Conservation (phyloP, 2,329 filamentous ascomycete genomes). For the Myriosclerotinia duriaeana region DNA sequence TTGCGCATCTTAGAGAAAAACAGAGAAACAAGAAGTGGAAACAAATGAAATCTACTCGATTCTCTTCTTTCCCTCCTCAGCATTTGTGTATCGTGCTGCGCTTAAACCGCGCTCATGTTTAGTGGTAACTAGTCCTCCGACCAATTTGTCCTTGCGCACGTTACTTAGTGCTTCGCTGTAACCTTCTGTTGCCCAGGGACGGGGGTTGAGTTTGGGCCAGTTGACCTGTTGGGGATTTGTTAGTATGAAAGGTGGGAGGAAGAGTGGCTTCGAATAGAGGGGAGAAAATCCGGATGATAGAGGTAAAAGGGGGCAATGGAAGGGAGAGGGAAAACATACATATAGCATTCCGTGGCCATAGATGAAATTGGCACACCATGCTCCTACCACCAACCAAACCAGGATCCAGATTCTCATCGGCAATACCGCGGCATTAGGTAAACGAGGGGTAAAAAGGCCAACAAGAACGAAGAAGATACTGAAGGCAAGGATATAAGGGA, state of each 20-base stretch:
- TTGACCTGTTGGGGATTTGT: conserved; percentile 65
- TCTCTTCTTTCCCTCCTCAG: conserved; percentile 98
- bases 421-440: conserved; percentile 73
- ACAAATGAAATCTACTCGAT: conserved; percentile 58
- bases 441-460: conserved; percentile 67
- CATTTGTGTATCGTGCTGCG: conserved; percentile 75
- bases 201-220: conserved; percentile 94
- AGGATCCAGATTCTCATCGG: conserved; percentile 80
- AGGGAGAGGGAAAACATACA: conserved; percentile 57
- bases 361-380: conserved; percentile 76
- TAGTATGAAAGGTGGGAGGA: background rate
- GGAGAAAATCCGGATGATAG: background rate
- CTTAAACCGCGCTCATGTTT: conserved; percentile 81
- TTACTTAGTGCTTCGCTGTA: conserved; percentile 83
- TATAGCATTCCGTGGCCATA: conserved; percentile 86
- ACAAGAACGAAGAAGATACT: conserved; percentile 81
- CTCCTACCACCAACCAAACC: conserved; percentile 70
- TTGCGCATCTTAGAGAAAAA: conserved; percentile 10
- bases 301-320: too few relatives aligned
- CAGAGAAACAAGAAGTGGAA: background rate
- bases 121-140: conserved; percentile 68
- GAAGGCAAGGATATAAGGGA: conserved; percentile 78
- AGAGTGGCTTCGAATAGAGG: background rate
- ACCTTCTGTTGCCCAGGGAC: conserved; percentile 80
- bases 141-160: conserved; percentile 76